A percentile compares a stretch with the other conserved stretches of the same genome.
Conservation (phyloP, 2,329 filamentous ascomycete genomes). For the Pseudogymnoascus sp. region DNA sequence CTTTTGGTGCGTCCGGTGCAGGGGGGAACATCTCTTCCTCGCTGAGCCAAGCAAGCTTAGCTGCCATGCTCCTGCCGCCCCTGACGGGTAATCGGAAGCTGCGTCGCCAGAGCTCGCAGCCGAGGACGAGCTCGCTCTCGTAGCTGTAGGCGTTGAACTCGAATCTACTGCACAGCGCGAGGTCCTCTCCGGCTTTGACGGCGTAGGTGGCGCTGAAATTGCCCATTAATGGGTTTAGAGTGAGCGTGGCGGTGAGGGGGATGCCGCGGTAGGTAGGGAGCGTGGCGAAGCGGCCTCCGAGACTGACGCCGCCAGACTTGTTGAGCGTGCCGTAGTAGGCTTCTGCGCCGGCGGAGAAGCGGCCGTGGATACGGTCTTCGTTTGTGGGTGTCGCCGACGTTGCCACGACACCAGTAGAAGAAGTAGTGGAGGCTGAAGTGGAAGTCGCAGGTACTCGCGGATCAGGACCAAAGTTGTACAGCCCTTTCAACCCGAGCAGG, state of each 20-base stretch:
- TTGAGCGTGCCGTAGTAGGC: constrained; percentile 93
- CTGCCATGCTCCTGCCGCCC: constrained; percentile 40
- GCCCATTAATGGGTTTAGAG: constrained; percentile 88
- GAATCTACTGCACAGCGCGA: constrained; percentile 82
- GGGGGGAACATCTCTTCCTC: constrained; percentile 27
- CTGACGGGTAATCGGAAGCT: constrained; percentile 20
- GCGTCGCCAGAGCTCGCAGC: constrained; percentile 85
- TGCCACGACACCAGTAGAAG: not conserved
- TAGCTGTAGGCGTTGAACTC: constrained; percentile 99
- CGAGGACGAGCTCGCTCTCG: constrained; percentile 86
- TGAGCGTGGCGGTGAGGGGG: constrained; percentile 87
- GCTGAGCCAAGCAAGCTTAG: constrained; percentile 44
- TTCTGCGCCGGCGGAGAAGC: constrained; percentile 86
- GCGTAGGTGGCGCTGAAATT: constrained; percentile 88
- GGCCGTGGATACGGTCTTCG: constrained; percentile 60
- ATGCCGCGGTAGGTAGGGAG: constrained; percentile 73
- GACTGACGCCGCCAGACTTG: constrained; percentile 84
- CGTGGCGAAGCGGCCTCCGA: constrained; percentile 83
- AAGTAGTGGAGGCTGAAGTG: constrained; percentile 9
- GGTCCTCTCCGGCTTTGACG: constrained; percentile 72
- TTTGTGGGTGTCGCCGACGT: constrained; percentile 26
- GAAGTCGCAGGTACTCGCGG: constrained; percentile 19
- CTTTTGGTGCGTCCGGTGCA: not conserved
- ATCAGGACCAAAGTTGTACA: constrained; percentile 78
- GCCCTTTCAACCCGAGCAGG: constrained; percentile 73